Base-by-base conservation (phyloP, 139 green algal species). In the Pleodorina starrii region DNA sequence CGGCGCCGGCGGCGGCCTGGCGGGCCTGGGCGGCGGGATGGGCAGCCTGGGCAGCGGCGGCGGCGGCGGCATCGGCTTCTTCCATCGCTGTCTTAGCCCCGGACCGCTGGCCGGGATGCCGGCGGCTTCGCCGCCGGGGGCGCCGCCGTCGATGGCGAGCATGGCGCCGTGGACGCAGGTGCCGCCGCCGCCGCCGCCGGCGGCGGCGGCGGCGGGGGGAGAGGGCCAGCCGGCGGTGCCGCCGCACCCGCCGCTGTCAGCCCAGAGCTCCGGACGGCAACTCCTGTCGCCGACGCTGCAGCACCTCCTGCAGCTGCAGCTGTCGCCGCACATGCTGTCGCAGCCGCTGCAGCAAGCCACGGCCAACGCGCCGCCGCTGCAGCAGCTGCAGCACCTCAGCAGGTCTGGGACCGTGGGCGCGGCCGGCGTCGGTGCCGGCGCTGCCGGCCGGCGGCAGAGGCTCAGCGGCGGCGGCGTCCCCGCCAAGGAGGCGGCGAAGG, bases 261-360 rank as follows among this genome's bases (percentile, higher is more conserved):
- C 75, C 7, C 46, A 66, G 29, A 29, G 23, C 29, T 83, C 75
- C 6, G 32, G 75, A 9, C 46, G 71, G 10, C 48, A 48, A 48
- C 76, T 84, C n/a, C 46, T 54, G 29, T 42, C 48, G 44, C 48
- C 44, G 17, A 89, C 69, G 66, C 66, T 80, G n/a, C 63, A 66
- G 36, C 66, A 88, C n/a, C 82, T 72, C 66, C 36, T 51, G 66
- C 66, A 80, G 44, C 43, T 71, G 66, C 66, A 71, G 32, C 25
- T 1, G 43, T 48, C 36, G 85, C 68, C 48, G 36, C 69, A 57
- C 23, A 6, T 27, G 43, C 68, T 68, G 83, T 44, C 51, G 42
- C 82, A 63, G 44, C 82, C 69, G 69, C 32, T 46, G 38, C 68
- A 48, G 68, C 35, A 76, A 32, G 19, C 68, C 35, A 76, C 63